Evolutionary conservation across 2,329 filamentous ascomycete genomes (phyloP).

Genomic region (Xylaria sp.): DNA sequence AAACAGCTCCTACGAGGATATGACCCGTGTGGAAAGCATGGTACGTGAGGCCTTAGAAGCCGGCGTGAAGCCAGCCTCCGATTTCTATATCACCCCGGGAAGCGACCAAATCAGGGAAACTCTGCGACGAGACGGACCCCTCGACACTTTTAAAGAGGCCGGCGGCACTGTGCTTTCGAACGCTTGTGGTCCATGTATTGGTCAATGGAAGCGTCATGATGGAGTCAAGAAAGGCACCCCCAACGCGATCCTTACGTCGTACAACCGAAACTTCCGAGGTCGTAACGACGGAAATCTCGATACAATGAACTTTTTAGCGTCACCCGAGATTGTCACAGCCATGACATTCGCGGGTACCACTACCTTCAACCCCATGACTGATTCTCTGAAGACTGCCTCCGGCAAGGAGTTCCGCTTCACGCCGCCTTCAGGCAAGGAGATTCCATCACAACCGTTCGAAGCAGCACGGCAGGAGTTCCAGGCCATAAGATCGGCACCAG

Average conservation of each 20-base stretch:
- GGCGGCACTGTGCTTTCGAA: slow-evolving; percentile 93
- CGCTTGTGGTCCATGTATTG: slow-evolving; percentile 93
- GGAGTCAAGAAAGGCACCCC: slow-evolving; percentile 83
- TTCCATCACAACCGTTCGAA: slow-evolving; percentile 75
- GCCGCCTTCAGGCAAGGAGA: slow-evolving; percentile 77
- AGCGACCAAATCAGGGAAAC: slow-evolving; percentile 98
- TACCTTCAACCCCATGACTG: slow-evolving; percentile 95
- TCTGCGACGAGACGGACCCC: slow-evolving; percentile 86
- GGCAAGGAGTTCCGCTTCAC: slow-evolving; percentile 88
- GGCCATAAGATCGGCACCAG: slow-evolving; percentile 77
- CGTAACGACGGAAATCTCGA: slow-evolving; percentile 96
- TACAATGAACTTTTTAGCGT: slow-evolving; percentile 99
- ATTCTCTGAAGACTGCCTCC: slow-evolving; percentile 81
- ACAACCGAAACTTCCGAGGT: slow-evolving; percentile 98
- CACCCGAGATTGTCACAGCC: slow-evolving; percentile 94
- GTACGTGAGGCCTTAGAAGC: slow-evolving; percentile 90
- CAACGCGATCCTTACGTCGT: slow-evolving; percentile 96
- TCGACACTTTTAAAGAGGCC: slow-evolving; percentile 85
- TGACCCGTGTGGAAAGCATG: slow-evolving; percentile 93
- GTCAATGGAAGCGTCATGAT: slow-evolving; percentile 94
- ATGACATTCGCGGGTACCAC: slow-evolving; percentile 93
- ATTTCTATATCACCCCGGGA: slow-evolving; percentile 96
- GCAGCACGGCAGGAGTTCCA: slow-evolving; percentile 73
- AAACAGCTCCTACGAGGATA: slow-evolving; percentile 98
- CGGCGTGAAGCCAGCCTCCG: slow-evolving; percentile 87